These are phyloP conservation scores for Colletotrichum nymphaeae DNA, from an alignment of 2,329 filamentous ascomycete genomes.

Conservation along the genomic window DNA sequence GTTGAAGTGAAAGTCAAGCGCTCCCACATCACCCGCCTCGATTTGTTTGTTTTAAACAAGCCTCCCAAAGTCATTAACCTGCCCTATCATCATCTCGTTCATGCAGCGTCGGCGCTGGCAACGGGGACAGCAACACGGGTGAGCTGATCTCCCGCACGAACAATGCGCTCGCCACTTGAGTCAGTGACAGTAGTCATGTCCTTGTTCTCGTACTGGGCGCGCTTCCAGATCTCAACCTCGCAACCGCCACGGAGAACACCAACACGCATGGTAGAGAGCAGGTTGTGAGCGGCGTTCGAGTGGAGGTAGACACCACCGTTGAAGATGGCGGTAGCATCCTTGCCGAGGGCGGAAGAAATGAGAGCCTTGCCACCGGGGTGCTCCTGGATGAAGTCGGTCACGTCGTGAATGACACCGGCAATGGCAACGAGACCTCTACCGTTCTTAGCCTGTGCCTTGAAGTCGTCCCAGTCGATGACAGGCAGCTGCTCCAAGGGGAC, in stretches of 20 bases:
- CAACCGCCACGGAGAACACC: conserved; percentile 88
- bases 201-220: conserved; percentile 85
- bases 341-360: conserved; percentile 84
- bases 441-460: conserved; percentile 80
- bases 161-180: conserved; percentile 81
- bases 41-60: neutral
- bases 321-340: conserved; percentile 91
- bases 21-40: neutral
- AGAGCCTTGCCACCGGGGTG: conserved; percentile 92
- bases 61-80: conserved; percentile 20
- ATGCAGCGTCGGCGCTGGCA: conserved; percentile 86
- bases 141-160: conserved; percentile 86
- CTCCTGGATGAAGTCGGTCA: conserved; percentile 86
- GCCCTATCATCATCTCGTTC: conserved; percentile 37
- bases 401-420: conserved; percentile 88
- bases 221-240: conserved; percentile 95
- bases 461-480: conserved; percentile 89
- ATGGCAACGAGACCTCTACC: conserved; percentile 82
- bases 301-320: conserved; percentile 92
- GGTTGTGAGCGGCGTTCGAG: conserved; percentile 90
- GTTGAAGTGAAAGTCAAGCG: conserved; percentile 6
- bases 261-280: conserved; percentile 88
- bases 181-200: conserved; percentile 85
- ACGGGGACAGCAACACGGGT: conserved; percentile 86
- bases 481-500: conserved; percentile 86